phyloP scores from a whole-genome alignment of 2,329 filamentous ascomycete species.

The Nannizziopsis arthrosporioides region DNA sequence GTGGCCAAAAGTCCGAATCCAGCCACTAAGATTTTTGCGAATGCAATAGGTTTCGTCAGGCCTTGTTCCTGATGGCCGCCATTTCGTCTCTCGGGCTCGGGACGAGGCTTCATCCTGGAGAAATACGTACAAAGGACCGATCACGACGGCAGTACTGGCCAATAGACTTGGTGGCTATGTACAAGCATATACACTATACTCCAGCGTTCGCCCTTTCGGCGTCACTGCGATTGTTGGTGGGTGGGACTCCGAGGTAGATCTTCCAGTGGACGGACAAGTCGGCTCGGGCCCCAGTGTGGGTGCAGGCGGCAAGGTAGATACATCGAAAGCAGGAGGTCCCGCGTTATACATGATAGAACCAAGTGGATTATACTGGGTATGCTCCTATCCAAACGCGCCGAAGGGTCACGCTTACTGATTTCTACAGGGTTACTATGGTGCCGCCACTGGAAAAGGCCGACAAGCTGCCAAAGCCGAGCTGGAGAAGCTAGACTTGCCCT shows the following conservation, averaged over 20 bases:
- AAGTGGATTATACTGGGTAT: constrained; percentile 83
- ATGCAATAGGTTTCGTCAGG: constrained; percentile 72
- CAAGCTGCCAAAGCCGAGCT: constrained; percentile 96
- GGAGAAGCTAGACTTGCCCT: constrained; percentile 85
- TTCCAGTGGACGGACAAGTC: constrained; percentile 80
- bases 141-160: constrained; percentile 76
- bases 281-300: constrained; percentile 67
- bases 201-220: constrained; percentile 89
- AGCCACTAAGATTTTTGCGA: neutral
- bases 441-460: constrained; percentile 89
- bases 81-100: constrained; percentile 87
- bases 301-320: constrained; percentile 68
- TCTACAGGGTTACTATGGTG: constrained; percentile 78
- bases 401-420: constrained; percentile 17
- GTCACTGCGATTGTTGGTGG: constrained; percentile 90
- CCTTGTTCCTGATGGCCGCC: constrained; percentile 84
- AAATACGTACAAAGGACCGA: constrained; percentile 85
- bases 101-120: constrained; percentile 90
- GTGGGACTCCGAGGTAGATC: constrained; percentile 79
- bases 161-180: constrained; percentile 91
- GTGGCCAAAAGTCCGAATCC: too few species aligned
- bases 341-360: constrained; percentile 99
- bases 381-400: constrained; percentile 13
- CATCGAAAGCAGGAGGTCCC: constrained; percentile 72
- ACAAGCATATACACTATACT: constrained; percentile 95